Evolutionary conservation across 306 rosid genomes (phyloP), one percentile per base, ranked within the genome.

Genomic region (Sechiopsis laciniata): DNA sequence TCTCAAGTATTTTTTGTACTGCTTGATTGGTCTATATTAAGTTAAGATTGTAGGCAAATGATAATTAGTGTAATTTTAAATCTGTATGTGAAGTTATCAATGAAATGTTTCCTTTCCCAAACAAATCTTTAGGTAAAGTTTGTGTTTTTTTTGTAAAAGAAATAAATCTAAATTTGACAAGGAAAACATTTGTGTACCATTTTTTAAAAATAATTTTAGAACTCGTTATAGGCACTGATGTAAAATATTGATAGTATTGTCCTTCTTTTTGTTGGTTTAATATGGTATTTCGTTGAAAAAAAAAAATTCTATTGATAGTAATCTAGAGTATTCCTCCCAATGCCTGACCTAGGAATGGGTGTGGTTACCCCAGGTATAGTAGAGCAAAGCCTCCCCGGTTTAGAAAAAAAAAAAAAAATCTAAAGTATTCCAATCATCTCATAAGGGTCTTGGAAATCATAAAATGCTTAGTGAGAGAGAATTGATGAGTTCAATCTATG

Each of bases 1-100:
- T 72, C 83, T 76, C 19, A 37, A 75, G 62, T 42, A 21, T 57
- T 55, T 6, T 1, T 48, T 74, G 50, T 26, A 59, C 63, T 42
- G 32, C 42, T 42, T 77, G 21, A n/a, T 51, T 71, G 79, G 32
- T 10, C 19, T 7, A 72, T 21, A 72, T 22, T 35, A 3, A 8
- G 76, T 72, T 55, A 12, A 13, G 22, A 12, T 2, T 21, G 73
- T 68, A 63, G 70, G 40, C 73, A 14, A 14, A 12, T 67, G 20
- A 46, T 19, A 67, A 67, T 46, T 67, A 10, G 55, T 67, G 32
- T 67, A 35, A 46, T 20, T 2, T 14, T 21, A 46, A 46, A 48
- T 20, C 40, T 67, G 24, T 10, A 67, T 8, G 46, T 7, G 6
- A 40, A 40, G 46, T 40, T 40, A 40, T 40, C 46, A 40, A 40